A percentile compares a stretch with the other conserved stretches of the same genome.
Evolutionary conservation across 2,329 filamentous ascomycete genomes (phyloP).

Genomic region (Ceratocystis albifundus): DNA sequence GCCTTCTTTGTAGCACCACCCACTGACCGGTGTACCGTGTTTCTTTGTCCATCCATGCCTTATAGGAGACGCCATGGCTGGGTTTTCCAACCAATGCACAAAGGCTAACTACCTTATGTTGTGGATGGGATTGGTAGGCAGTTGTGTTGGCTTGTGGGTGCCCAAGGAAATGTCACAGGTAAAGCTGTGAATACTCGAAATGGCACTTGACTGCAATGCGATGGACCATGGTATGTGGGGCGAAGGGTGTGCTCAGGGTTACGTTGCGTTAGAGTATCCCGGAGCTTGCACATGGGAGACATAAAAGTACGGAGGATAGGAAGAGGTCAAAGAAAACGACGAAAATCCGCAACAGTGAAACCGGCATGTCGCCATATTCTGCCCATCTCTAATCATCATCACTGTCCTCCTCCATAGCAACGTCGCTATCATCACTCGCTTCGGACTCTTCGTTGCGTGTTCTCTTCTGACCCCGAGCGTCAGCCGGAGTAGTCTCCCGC

Average conservation of each 20-base stretch:
- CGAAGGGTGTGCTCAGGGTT: background rate
- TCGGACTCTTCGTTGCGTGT: slow-evolving; percentile 58
- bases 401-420: slow-evolving; percentile 58
- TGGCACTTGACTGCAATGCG: background rate
- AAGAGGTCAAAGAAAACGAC: background rate
- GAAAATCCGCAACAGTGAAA: background rate
- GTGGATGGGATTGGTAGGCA: slow-evolving; percentile 82
- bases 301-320: background rate
- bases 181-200: slow-evolving; percentile 9
- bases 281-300: background rate
- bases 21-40: slow-evolving; percentile 60
- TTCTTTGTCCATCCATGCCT: slow-evolving; percentile 93
- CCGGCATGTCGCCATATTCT: background rate
- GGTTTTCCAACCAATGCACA: slow-evolving; percentile 43
- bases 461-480: slow-evolving; percentile 56
- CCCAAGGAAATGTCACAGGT: slow-evolving; percentile 52
- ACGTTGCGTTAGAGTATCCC: background rate
- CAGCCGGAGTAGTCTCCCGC: slow-evolving; percentile 43
- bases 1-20: slow-evolving; percentile 57
- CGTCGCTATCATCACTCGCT: slow-evolving; percentile 56
- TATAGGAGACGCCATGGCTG: slow-evolving; percentile 67
- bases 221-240: background rate
- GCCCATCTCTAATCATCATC: slow-evolving; percentile 52
- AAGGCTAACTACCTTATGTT: slow-evolving; percentile 64
- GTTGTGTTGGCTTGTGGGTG: slow-evolving; percentile 65